Conservation (phyloP, 257 asterid genomes). For the Osmanthus fragrans region DNA sequence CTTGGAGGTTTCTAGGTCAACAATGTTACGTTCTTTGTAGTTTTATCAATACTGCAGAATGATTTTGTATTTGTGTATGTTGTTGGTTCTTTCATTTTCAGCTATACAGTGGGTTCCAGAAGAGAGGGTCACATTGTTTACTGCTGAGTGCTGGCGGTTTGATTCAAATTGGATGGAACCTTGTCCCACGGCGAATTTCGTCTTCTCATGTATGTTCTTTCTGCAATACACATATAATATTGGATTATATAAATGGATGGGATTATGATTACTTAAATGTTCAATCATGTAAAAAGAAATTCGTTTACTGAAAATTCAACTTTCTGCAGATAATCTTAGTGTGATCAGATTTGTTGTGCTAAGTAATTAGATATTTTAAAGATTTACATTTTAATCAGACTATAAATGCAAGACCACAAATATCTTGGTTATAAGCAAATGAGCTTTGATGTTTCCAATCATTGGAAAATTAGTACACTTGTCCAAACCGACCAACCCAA, state of each 20-base stretch:
- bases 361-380: neutral
- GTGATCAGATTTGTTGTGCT: neutral
- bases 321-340: neutral
- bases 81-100: constrained; percentile 29
- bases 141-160: constrained; percentile 93
- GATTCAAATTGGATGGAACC: constrained; percentile 86
- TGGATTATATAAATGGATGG: neutral
- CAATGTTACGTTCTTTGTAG: neutral
- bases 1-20: neutral
- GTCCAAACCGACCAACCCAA: no score
- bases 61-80: neutral
- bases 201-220: constrained; percentile 55
- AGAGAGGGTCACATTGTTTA: constrained; percentile 78
- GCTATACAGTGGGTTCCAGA: constrained; percentile 88
- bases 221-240: neutral
- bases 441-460: neutral
- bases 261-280: neutral
- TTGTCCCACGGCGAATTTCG: constrained; percentile 70
- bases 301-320: neutral
- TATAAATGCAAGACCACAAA: neutral
- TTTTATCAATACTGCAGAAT: neutral
- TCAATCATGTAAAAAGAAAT: neutral
- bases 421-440: neutral
- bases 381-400: neutral
- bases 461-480: neutral